Evolutionary conservation across 1,284 basidiomycete genomes (phyloP), one percentile per base, ranked within the genome.

Genomic region (Ustanciosporium gigantosporum): DNA sequence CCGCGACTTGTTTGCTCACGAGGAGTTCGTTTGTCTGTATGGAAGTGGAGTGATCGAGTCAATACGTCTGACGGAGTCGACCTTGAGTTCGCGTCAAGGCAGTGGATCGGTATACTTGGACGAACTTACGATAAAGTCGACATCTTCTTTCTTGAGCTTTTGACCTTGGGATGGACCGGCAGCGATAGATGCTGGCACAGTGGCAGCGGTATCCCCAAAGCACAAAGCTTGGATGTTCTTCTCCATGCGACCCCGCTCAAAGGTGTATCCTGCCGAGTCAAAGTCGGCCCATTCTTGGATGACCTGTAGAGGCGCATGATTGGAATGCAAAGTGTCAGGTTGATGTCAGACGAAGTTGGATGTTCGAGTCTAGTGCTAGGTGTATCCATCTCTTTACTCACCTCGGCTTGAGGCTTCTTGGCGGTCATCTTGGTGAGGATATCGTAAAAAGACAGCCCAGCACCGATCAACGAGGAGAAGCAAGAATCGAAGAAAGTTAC

Each of bases 261-360:
- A 74, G 36, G 62, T 62, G 49, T 52, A 70, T n/a, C 72, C 68
- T 23, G 52, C 52, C 37, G 66, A 64, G 47, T 73, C 72, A 25
- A 61, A 62, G 49, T 74, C 72, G 36, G 65, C 68, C 72, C 72
- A 74, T 36, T 74, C 69, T 52, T 74, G 72, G 35, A 74, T 73
- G 27, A 74, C 70, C 57, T 74, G 46, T 24, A 3, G n/a, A n/a
- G n/a, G n/a, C n/a, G n/a, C n/a, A n/a, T n/a, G n/a, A n/a, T n/a
- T n/a, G n/a, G 9, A 2, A 29, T 29, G 35, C 14, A 22, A 21
- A 5, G 6, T 6, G 15, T 36, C 14, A 20, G 16, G 6, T 13
- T 6, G 35, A 9, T 13, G n/a, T n/a, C n/a, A n/a, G n/a, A n/a
- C n/a, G n/a, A n/a, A n/a, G n/a, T n/a, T n/a, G n/a, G n/a, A n/a